Conservation (phyloP, 768 basidiomycete species). For the Paxillus rubicundulus region DNA sequence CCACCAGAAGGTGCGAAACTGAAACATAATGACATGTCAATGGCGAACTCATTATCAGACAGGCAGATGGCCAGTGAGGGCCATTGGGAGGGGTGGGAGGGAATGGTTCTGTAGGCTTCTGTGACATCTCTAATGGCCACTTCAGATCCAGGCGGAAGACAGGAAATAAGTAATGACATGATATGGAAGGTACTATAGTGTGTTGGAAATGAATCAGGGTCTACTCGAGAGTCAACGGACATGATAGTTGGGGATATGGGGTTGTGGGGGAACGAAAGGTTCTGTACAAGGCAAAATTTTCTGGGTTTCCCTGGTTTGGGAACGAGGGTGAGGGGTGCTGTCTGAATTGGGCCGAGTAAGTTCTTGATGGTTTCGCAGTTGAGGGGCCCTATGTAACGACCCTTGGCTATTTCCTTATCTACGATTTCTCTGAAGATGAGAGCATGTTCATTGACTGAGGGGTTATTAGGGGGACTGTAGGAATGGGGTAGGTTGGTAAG, state of each 20-base stretch:
- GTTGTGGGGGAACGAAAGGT: slow-evolving; percentile 25
- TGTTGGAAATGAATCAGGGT: slow-evolving; percentile 8
- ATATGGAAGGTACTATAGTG: background rate
- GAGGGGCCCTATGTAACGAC: background rate
- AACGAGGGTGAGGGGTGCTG: slow-evolving; percentile 24
- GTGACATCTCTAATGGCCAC: background rate
- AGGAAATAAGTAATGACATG: accelerated
- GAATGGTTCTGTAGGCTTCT: slow-evolving; percentile 18
- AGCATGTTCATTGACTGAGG: no score
- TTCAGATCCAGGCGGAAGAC: background rate
- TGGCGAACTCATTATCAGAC: no score
- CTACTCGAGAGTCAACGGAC: slow-evolving; percentile 36
- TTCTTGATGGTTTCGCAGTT: slow-evolving; percentile 1
- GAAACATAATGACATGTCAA: no score
- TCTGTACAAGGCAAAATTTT: slow-evolving; percentile 28
- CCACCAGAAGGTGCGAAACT: no score
- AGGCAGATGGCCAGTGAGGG: no score
- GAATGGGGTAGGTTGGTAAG: no score
- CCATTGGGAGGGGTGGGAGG: slow-evolving; percentile 25
- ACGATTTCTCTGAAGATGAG: no score
- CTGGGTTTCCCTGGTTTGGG: slow-evolving; percentile 26
- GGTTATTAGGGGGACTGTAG: no score
- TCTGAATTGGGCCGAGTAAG: slow-evolving; percentile 28
- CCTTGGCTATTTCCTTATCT: no score
- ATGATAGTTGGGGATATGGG: background rate